These are phyloP conservation scores for Bipolaris gigantea DNA, from an alignment of 2,329 filamentous ascomycete species.

Conservation along the genomic window DNA sequence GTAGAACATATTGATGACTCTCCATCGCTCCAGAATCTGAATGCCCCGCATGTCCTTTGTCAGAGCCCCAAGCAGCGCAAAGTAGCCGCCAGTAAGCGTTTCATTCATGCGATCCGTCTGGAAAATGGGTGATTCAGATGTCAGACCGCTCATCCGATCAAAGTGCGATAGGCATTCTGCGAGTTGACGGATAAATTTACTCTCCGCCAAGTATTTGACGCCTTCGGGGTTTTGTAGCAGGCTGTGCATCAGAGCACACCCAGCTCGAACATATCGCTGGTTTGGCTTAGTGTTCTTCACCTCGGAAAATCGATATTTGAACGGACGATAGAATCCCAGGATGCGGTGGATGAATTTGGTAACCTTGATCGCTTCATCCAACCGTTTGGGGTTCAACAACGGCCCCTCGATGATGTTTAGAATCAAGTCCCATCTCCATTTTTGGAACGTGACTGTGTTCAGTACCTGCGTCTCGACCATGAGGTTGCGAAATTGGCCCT, in stretches of 20 bases:
- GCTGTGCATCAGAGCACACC: slow-evolving; percentile 84
- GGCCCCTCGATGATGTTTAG: slow-evolving; percentile 90
- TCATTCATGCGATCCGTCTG: slow-evolving; percentile 81
- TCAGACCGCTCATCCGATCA: slow-evolving; percentile 74
- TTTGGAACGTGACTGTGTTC: slow-evolving; percentile 84
- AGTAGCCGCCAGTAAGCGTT: slow-evolving; percentile 89
- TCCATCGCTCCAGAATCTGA: slow-evolving; percentile 90
- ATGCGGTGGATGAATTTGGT: slow-evolving; percentile 96
- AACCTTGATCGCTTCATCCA: slow-evolving; percentile 91
- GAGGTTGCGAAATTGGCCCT: slow-evolving; percentile 63
- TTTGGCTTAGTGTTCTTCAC: slow-evolving; percentile 88
- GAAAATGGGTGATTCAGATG: slow-evolving; percentile 85
- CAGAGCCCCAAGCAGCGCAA: slow-evolving; percentile 85
- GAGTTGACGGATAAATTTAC: slow-evolving; percentile 90
- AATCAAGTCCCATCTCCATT: slow-evolving; percentile 98
- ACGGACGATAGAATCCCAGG: slow-evolving; percentile 92
- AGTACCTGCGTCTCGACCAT: slow-evolving; percentile 82
- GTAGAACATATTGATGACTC: slow-evolving; percentile 99
- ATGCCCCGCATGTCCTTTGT: slow-evolving; percentile 82
- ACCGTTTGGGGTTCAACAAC: slow-evolving; percentile 81
- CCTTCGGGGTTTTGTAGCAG: slow-evolving; percentile 85
- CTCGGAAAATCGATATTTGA: slow-evolving; percentile 94
- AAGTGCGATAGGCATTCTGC: slow-evolving; percentile 95
- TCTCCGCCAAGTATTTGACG: slow-evolving; percentile 80
- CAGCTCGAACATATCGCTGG: slow-evolving; percentile 88